Conservation (phyloP, 345 rosid species). For the Aurinia saxatilis region DNA sequence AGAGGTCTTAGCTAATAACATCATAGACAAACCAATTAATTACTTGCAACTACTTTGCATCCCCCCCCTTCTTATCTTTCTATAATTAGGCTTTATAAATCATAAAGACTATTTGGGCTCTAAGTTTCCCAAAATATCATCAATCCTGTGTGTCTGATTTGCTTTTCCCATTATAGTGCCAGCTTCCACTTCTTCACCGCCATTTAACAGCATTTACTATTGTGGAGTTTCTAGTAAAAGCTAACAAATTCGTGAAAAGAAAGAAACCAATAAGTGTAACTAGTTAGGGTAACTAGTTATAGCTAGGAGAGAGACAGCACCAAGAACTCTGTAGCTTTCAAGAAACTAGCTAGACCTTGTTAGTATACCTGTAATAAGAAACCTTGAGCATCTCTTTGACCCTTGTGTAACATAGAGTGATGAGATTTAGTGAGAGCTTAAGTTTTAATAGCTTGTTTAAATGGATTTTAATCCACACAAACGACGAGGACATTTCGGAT, state of each 20-base stretch:
- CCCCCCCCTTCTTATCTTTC: background rate
- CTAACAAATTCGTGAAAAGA: slow-evolving; percentile 14
- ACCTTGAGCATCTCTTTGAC: slow-evolving; percentile 13
- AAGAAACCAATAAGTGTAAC: slow-evolving; percentile 5
- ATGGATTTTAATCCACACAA: background rate
- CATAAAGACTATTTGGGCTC: slow-evolving; percentile 6
- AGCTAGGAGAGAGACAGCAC: background rate
- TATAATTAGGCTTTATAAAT: background rate
- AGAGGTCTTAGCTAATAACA: background rate
- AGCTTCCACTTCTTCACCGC: slow-evolving; percentile 29
- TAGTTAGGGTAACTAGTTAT: slow-evolving; percentile 18
- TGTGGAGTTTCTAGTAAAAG: slow-evolving; percentile 19
- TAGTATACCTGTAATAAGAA: slow-evolving; percentile 3
- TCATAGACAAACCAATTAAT: slow-evolving; percentile 7
- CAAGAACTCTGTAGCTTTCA: slow-evolving; percentile 1
- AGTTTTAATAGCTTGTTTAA: background rate
- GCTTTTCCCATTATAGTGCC: slow-evolving; percentile 22
- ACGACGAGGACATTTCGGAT: background rate
- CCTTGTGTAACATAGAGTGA: background rate
- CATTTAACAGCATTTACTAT: slow-evolving; percentile 35
- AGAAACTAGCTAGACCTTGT: background rate
- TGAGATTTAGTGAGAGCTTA: background rate
- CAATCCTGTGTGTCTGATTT: slow-evolving; percentile 20
- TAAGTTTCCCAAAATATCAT: slow-evolving; percentile 5
- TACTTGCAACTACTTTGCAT: slow-evolving; percentile 12